Evolutionary conservation across 768 basidiomycete genomes (phyloP).

Genomic region (Heimioporus sp.): DNA sequence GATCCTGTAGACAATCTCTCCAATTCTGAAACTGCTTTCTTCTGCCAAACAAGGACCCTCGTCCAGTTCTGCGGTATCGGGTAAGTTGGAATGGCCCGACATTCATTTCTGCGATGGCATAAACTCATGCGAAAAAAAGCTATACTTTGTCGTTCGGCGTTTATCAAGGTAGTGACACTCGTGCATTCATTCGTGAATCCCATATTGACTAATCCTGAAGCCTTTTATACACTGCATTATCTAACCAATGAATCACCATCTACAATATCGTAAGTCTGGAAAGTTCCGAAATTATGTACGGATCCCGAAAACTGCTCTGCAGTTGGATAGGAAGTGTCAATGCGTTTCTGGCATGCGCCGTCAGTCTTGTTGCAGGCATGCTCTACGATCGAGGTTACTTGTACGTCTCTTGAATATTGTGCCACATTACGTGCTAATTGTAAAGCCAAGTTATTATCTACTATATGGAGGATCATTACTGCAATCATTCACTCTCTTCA

Average conservation of each 20-base stretch:
- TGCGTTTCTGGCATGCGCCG: constrained; percentile 35
- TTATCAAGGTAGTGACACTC: constrained; percentile 33
- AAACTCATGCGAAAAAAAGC: constrained; percentile 15
- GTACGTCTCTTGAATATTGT: constrained; percentile 19
- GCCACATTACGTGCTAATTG: not conserved
- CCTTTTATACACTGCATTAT: constrained; percentile 38
- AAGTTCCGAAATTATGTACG: not conserved
- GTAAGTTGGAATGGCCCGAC: constrained; percentile 14
- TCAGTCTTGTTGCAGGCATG: constrained; percentile 41
- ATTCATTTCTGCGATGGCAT: not conserved
- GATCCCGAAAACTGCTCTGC: not conserved
- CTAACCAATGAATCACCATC: constrained; percentile 34
- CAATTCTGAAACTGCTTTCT: not conserved
- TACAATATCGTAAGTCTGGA: constrained; percentile 34
- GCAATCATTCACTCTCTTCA: constrained; percentile 41
- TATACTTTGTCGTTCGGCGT: constrained; percentile 38
- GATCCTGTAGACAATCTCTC: not conserved
- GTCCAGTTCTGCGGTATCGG: constrained; percentile 35
- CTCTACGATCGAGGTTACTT: constrained; percentile 54
- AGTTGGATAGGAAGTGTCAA: constrained; percentile 50
- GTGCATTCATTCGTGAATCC: not conserved
- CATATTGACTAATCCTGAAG: constrained; percentile 16
- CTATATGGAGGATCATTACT: constrained; percentile 45
- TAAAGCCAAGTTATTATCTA: constrained; percentile 36
- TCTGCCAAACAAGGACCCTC: constrained; percentile 22